Evolutionary conservation across 2,329 filamentous ascomycete species (phyloP).

Genomic region (Plectosphaerella sp.): DNA sequence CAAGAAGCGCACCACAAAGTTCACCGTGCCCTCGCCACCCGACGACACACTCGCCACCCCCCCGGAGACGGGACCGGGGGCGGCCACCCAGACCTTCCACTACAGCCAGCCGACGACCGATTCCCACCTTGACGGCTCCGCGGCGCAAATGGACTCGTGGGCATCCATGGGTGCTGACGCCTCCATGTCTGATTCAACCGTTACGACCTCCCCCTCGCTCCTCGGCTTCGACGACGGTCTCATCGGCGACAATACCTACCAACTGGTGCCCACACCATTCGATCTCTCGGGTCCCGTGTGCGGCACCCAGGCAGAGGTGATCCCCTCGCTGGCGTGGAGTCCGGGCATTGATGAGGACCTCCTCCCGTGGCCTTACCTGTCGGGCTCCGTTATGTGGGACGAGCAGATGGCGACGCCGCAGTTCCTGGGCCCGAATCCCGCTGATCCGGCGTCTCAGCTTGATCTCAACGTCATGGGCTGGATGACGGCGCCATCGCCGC

Average conservation of each 20-base stretch:
- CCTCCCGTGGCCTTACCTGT: conserved; percentile 1
- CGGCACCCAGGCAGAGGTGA: conserved; percentile 1
- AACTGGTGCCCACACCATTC: background rate
- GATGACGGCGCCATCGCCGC: background rate
- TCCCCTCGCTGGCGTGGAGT: conserved; percentile 1
- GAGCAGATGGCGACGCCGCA: background rate
- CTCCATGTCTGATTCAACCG: conserved; percentile 1
- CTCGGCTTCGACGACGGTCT: background rate
- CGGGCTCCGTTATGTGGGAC: background rate
- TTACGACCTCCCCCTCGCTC: background rate
- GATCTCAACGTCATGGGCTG: conserved; percentile 1
- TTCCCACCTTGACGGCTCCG: background rate
- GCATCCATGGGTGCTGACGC: background rate
- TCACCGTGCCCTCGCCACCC: conserved; percentile 1
- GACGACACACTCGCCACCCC: background rate
- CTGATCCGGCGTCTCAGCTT: background rate
- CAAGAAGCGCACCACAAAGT: conserved; percentile 8
- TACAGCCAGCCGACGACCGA: background rate
- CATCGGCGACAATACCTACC: background rate
- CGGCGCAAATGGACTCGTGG: background rate
- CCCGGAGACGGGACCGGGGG: background rate
- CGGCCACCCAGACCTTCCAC: background rate
- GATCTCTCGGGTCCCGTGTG: background rate
- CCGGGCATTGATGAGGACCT: conserved; percentile 1
- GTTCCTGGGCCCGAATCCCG: background rate